Percentiles rank a stretch among this genome's conserved stretches.
These are phyloP conservation scores for Suillus subalutaceus DNA, from an alignment of 768 basidiomycete genomes.

Conservation along the genomic window DNA sequence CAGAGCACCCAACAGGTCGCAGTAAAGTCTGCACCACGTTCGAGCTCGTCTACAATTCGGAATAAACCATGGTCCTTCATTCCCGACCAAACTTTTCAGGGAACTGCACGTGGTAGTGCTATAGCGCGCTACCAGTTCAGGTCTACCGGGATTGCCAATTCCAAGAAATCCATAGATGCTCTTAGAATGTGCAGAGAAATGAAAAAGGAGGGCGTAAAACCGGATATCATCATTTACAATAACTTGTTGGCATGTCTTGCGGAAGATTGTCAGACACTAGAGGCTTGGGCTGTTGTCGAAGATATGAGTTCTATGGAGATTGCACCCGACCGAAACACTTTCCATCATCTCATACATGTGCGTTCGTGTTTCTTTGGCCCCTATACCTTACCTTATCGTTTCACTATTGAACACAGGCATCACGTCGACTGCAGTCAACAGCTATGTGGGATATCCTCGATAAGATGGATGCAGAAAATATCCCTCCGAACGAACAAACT, in stretches of 20 bases:
- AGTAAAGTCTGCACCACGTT: background rate
- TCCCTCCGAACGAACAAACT: conserved; percentile 54
- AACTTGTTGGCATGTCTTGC: conserved; percentile 55
- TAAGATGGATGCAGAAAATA: conserved; percentile 53
- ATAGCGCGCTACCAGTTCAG: conserved; percentile 37
- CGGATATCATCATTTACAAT: conserved; percentile 60
- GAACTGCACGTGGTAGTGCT: conserved; percentile 23
- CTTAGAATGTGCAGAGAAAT: conserved; percentile 46
- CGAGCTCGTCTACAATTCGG: conserved; percentile 12
- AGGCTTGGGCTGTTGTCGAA: conserved; percentile 67
- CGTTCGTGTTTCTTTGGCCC: conserved; percentile 18
- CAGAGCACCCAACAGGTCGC: conserved; percentile 10
- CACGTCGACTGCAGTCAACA: conserved; percentile 39
- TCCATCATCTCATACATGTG: conserved; percentile 66
- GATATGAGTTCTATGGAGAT: conserved; percentile 64
- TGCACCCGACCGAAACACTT: conserved; percentile 50
- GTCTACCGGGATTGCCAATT: conserved; percentile 22
- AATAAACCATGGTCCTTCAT: conserved; percentile 32
- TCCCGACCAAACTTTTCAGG: conserved; percentile 27
- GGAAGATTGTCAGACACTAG: conserved; percentile 42
- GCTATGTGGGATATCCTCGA: conserved; percentile 53
- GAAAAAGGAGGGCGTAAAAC: conserved; percentile 56
- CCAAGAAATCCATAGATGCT: conserved; percentile 31
- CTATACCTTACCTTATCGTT: background rate
- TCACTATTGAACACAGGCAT: conserved; percentile 43